Base-by-base conservation (phyloP, 176 grass and related monocot genomes). In the Aegilops longissima region DNA sequence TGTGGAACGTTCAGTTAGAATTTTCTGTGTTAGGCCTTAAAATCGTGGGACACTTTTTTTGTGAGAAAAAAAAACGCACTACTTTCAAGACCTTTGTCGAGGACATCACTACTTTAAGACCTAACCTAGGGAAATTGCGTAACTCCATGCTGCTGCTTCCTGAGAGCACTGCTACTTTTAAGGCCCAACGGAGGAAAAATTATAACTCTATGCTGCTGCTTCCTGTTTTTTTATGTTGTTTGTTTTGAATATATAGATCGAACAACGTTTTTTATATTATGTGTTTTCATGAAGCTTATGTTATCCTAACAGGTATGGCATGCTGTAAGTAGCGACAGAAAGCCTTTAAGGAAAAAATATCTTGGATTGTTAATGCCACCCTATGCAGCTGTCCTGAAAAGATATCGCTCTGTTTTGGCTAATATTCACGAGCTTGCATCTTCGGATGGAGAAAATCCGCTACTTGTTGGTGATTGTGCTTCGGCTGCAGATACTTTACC, bases 321-420 rank as follows among this genome's bases (percentile, higher is more conserved):
- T 91, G 87, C 93, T 69, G 79, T 97, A 80, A 92, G 91, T 85
- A 97, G 89, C 81, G 91, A 92, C 80, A 95, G 84, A 85, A 93
- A 90, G 79, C 93, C 93, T 78, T 64, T 95, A 74, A 88, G 95
- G 69, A 97, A 97, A 83, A 94, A 93, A 70, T 97, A 98, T 88
- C 80, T 94, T 42, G 89, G 89, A 82, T 87, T 91, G 83, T 93
- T 97, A 80, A 80, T 97, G 86, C 93, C 95, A 66, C 91, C 93
- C 45, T 95, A 95, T 87, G 91, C 93, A 51, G 93, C 95, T 58
- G 87, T 97, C 58, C 76, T 97, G 74, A 92, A 93, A 84, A 90
- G 93, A 81, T 97, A 93, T 76, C 87, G 95, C 40, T 88, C 95
- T 78, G 51, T 93, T 88, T 89, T 97, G 89, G 93, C 91, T 84